A percentile compares a stretch with the other conserved stretches of the same genome.
phyloP scores from a whole-genome alignment of 495 filamentous ascomycete genomes.

The Neurospora sp. region DNA sequence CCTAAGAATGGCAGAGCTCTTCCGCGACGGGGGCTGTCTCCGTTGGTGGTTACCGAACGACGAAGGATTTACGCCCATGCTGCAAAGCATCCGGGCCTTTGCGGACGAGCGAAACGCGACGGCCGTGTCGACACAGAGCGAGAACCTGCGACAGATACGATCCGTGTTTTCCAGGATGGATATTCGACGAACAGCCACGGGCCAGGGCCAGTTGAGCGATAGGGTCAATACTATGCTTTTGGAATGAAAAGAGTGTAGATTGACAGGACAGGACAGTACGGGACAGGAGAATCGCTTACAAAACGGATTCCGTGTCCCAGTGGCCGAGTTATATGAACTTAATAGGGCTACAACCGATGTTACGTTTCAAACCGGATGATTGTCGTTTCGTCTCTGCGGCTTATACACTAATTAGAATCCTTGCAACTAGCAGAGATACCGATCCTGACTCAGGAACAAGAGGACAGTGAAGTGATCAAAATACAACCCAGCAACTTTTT shows the following conservation, averaged over 20 bases:
- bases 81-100: slow-evolving; percentile 67
- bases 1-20: slow-evolving; percentile 58
- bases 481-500: neutral
- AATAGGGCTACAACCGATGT: neutral
- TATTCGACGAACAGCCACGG: slow-evolving; percentile 6
- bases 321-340: neutral
- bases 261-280: neutral
- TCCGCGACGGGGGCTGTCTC: slow-evolving; percentile 54
- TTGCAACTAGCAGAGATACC: neutral
- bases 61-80: slow-evolving; percentile 57
- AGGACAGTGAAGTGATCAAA: neutral
- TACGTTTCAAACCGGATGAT: neutral
- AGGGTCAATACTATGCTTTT: neutral
- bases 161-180: slow-evolving; percentile 51
- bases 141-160: slow-evolving; percentile 66
- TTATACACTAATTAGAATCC: neutral
- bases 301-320: neutral
- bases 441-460: neutral
- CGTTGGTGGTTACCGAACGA: slow-evolving; percentile 85
- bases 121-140: slow-evolving; percentile 49
- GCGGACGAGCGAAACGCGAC: slow-evolving; percentile 59
- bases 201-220: neutral
- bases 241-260: neutral
- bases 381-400: neutral
- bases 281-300: neutral